Conservation (phyloP, 257 asterid genomes). For the Ilex asprella region DNA sequence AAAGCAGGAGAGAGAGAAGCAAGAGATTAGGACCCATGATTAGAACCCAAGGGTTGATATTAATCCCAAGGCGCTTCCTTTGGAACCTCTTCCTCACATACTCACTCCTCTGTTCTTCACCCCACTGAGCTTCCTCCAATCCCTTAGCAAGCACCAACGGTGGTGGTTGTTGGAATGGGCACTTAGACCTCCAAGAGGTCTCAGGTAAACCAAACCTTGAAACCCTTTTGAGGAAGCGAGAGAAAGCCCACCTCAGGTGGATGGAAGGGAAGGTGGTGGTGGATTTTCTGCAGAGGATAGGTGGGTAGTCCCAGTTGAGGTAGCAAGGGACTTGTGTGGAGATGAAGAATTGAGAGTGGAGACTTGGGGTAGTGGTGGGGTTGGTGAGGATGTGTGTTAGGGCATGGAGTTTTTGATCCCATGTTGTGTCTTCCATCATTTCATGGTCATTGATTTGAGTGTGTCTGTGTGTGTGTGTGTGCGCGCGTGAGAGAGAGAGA, state of each 20-base stretch:
- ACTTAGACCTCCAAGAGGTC: conserved; percentile 87
- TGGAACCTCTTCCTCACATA: conserved; percentile 48
- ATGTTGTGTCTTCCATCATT: conserved; percentile 54
- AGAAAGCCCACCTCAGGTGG: conserved; percentile 44
- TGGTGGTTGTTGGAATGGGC: conserved; percentile 74
- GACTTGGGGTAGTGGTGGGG: conserved; percentile 66
- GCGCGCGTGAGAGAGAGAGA: neutral
- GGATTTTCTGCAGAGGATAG: conserved; percentile 57
- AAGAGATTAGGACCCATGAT: conserved; percentile 60
- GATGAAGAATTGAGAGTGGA: conserved; percentile 64
- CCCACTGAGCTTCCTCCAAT: conserved; percentile 74
- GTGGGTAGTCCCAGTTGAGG: conserved; percentile 93
- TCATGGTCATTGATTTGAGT: neutral
- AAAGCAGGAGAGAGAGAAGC: conserved; percentile 42
- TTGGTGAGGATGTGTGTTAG: conserved; percentile 63
- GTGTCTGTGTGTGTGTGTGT: neutral
- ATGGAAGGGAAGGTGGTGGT: conserved; percentile 25
- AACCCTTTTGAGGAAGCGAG: conserved; percentile 40
- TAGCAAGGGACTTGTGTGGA: conserved; percentile 78
- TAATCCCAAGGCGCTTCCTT: conserved; percentile 35
- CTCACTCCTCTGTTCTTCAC: conserved; percentile 48
- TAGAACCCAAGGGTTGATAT: conserved; percentile 48
- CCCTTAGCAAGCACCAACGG: conserved; percentile 59
- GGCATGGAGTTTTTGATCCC: conserved; percentile 63
- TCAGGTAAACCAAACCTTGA: conserved; percentile 42